Base-by-base conservation (phyloP, 345 rosid species). In the Cardamine chenopodiifolia region DNA sequence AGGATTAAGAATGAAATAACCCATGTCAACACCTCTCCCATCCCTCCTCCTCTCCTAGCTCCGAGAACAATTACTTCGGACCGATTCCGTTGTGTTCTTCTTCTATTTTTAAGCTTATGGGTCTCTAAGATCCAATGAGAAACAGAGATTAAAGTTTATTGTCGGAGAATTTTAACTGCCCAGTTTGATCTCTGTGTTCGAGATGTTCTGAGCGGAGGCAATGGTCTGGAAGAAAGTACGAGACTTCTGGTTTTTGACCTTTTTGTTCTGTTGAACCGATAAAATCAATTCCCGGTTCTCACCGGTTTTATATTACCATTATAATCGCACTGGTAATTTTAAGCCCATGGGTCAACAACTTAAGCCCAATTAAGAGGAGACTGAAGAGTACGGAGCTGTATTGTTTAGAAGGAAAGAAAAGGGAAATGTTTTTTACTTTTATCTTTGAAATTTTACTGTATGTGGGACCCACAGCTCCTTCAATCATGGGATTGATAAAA, bases 1-100 rank as follows among this genome's bases (percentile, higher is more conserved):
- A 85, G 83, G 74, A 82, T 32, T 85, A 92, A 85, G 86, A 92
- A 87, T 60, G 96, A 88, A 70, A 83, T 69, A 13, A 90, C 80
- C 98, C 98, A 92, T 39, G 83, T 75, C 71, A 64, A 87, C 10
- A 92, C 82, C 72, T 90, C 91, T 40, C 89, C 95, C 98, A 92
- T 92, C 70, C 9, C 34, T 74, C 70, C 49, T 63, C 57, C 77
- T 49, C 63, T n/a, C n/a, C 8, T 32, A 10, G 45, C 73, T 59
- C 63, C 67, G n/a, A 60, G 42, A 20, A 61, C 32, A 14, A 52
- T 63, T 17, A 70, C 72, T 65, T 45, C 54, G 14, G 6, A 42
- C 64, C 50, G 44, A 58, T 74, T 49, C 2, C 25, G 19, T 14
- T 35, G 9, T 58, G 4, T 20, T 70, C 54, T 42, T 40, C 40